Evolutionary conservation across 768 basidiomycete species (phyloP).

Genomic region (Rhizopogon roseolus): DNA sequence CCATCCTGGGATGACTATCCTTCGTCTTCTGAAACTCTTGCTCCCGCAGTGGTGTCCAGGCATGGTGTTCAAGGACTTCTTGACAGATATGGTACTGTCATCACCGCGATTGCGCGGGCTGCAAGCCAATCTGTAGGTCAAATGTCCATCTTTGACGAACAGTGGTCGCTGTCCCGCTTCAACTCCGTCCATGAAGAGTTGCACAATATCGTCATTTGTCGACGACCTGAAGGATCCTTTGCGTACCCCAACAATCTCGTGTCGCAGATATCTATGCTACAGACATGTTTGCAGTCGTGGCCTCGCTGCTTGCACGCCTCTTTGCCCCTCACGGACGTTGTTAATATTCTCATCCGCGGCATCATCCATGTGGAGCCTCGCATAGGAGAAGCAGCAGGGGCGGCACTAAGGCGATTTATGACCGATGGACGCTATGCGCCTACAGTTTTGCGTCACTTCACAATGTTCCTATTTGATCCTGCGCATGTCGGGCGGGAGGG

Average conservation of each 20-base stretch:
- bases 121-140: constrained; percentile 63
- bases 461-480: constrained; percentile 71
- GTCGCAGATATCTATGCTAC: constrained; percentile 66
- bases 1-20: constrained; percentile 62
- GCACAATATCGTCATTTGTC: constrained; percentile 60
- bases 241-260: constrained; percentile 60
- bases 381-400: constrained; percentile 62
- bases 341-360: constrained; percentile 77
- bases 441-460: constrained; percentile 59
- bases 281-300: constrained; percentile 78
- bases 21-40: constrained; percentile 59
- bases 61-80: constrained; percentile 70
- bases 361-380: constrained; percentile 82
- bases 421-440: constrained; percentile 50
- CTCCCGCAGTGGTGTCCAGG: constrained; percentile 51
- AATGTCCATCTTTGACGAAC: constrained; percentile 84
- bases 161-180: constrained; percentile 64
- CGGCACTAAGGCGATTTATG: constrained; percentile 71
- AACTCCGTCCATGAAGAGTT: constrained; percentile 54
- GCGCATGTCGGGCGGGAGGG: constrained; percentile 57
- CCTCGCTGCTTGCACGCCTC: constrained; percentile 69
- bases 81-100: constrained; percentile 53
- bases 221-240: constrained; percentile 58
- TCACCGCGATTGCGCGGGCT: constrained; percentile 51
- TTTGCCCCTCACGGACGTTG: constrained; percentile 50